Conservation (phyloP, 225 moss, liverwort and hornwort species). For the Asterella californica region DNA sequence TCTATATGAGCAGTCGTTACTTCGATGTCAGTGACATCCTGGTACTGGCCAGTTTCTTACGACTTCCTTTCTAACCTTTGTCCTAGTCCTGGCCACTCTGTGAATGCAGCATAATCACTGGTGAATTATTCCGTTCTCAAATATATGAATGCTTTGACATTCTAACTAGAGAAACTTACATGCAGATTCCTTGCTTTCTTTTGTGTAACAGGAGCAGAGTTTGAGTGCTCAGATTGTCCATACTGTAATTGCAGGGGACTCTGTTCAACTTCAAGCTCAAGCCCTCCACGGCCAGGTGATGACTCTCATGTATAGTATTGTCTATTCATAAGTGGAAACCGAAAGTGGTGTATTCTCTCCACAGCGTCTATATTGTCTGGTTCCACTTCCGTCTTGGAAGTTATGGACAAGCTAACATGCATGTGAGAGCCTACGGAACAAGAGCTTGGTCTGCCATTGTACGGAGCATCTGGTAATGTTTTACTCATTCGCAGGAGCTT, state of each 20-base stretch:
- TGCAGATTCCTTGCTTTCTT: too few species aligned
- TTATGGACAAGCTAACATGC: too few species aligned
- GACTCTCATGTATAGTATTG: background rate
- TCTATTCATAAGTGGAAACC: background rate
- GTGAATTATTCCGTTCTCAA: too few species aligned
- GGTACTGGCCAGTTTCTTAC: background rate
- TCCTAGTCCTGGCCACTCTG: too few species aligned
- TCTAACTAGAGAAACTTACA: background rate
- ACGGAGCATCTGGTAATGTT: background rate
- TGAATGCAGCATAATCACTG: too few species aligned
- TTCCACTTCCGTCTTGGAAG: background rate
- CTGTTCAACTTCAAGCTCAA: slow-evolving; percentile 79
- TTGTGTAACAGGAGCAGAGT: slow-evolving; percentile 64
- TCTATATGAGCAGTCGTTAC: too few species aligned
- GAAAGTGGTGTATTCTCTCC: background rate
- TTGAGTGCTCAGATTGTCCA: slow-evolving; percentile 89
- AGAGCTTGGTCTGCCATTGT: background rate
- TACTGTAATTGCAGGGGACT: slow-evolving; percentile 84
- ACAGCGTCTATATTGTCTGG: background rate
- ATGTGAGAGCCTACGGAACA: background rate
- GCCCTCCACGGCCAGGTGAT: slow-evolving; percentile 75
- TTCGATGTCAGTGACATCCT: background rate
- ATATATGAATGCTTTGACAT: background rate
- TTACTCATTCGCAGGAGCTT: slow-evolving; percentile 5
- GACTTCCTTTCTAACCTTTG: too few species aligned